Evolutionary conservation across 208 protist genomes (phyloP).

Genomic region (Crithidia bombi): DNA sequence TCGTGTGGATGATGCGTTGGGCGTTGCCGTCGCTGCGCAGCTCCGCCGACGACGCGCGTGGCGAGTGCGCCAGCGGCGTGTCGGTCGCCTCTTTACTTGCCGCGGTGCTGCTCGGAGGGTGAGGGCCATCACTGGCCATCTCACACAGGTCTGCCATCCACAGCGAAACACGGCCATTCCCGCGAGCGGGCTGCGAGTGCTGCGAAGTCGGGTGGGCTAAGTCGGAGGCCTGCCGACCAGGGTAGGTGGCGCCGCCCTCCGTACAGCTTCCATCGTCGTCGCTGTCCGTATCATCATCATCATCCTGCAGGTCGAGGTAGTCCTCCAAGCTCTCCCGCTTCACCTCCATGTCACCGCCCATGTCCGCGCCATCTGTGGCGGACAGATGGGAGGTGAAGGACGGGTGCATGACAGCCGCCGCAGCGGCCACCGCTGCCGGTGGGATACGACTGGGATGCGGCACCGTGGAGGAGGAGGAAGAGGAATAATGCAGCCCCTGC

Average conservation of each 20-base stretch:
- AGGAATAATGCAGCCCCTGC: neutral
- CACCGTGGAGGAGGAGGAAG: slow-evolving; percentile 3
- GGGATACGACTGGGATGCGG: slow-evolving; percentile 7
- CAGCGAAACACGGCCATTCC: neutral
- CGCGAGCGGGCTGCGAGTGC: slow-evolving; percentile 1
- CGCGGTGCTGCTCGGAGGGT: too few relatives aligned
- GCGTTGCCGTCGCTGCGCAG: neutral
- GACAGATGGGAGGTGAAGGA: slow-evolving; percentile 3
- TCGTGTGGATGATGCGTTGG: neutral
- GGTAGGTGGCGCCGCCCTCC: neutral
- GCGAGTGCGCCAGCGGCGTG: neutral
- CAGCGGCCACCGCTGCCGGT: slow-evolving; percentile 6
- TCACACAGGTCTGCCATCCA: slow-evolving; percentile 13
- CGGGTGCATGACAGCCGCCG: slow-evolving; percentile 5
- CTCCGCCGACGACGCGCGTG: slow-evolving; percentile 5
- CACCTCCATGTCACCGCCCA: slow-evolving; percentile 12
- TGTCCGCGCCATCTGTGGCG: neutral
- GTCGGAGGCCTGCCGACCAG: neutral
- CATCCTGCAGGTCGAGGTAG: slow-evolving; percentile 22
- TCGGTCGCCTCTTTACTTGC: neutral
- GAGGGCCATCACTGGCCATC: neutral
- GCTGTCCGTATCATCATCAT: slow-evolving; percentile 1
- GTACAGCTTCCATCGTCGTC: slow-evolving; percentile 6
- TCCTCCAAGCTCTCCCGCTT: slow-evolving; percentile 12
- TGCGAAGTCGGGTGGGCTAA: slow-evolving; percentile 1